Conservation (phyloP, 805 yeast species). For the Jamesozyma gamospora region DNA sequence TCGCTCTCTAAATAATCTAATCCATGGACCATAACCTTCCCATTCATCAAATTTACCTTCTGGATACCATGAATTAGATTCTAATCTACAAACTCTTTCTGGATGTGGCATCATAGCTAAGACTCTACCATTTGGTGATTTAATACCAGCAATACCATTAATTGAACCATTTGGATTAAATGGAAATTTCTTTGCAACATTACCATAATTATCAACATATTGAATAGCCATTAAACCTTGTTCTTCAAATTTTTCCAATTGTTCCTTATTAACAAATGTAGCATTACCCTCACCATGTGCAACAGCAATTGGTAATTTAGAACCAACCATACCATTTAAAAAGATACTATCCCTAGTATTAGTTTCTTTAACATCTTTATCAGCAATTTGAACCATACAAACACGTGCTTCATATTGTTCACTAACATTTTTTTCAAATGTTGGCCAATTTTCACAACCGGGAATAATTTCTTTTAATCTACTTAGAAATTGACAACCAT, state of each 20-base stretch:
- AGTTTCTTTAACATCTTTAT: conserved; percentile 37
- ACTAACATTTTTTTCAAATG: conserved; percentile 79
- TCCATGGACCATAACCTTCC: conserved; percentile 92
- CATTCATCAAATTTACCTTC: conserved; percentile 46
- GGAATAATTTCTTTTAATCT: conserved; percentile 76
- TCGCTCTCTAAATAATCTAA: conserved; percentile 65
- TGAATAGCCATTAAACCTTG: conserved; percentile 56
- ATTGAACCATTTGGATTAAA: conserved; percentile 96
- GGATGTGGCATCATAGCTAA: conserved; percentile 99
- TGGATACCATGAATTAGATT: conserved; percentile 88
- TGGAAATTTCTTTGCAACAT: conserved; percentile 74
- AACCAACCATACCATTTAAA: conserved; percentile 85
- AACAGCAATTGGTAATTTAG: conserved; percentile 89
- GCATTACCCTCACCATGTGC: conserved; percentile 99
- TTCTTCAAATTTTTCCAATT: conserved; percentile 39
- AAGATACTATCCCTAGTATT: conserved; percentile 44
- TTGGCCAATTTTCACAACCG: conserved; percentile 87
- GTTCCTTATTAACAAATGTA: conserved; percentile 41
- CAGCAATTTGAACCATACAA: conserved; percentile 71
- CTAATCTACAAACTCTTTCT: conserved; percentile 83
- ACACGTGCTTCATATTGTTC: conserved; percentile 97
- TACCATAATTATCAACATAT: conserved; percentile 87
- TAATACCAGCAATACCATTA: conserved; percentile 84
- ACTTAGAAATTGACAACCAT: conserved; percentile 94
- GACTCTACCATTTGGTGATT: conserved; percentile 86